Evolutionary conservation across 768 basidiomycete species (phyloP), one percentile per base, ranked within the genome.

Genomic region (Saitozyma sp.): DNA sequence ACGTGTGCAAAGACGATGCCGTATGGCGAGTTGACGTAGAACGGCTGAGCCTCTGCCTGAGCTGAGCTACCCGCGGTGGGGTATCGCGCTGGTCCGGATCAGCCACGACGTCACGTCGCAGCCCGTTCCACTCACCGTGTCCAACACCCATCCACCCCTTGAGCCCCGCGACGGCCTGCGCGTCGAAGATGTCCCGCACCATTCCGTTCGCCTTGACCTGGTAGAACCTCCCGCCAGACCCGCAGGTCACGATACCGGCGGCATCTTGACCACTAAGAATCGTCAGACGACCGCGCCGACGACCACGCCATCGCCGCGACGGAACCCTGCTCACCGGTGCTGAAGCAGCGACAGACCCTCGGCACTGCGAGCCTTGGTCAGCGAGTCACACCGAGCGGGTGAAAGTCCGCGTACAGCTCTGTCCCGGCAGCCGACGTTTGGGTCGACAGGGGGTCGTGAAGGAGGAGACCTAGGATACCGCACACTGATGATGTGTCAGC

Each of bases 21-120:
- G 79, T 98, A 99, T 3, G 96, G 96, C n/a, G 93, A 95, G 82
- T 99, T 99, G 71, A 99, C 96, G 78, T 99, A 99, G 84, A 99
- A 99, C 0, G 96, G 96, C 77, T 99, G 96, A 8, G 96, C 94
- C 78, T 99, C 96, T 10, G 95, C 89, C 69, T 96, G 90, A 61
- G 93, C 90, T 62, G 92, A 96, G 75, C 92, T 92, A 54, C 96
- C 96, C 57, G 96, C 96, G 64, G 96, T 98, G 9, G 96, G 96
- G 81, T 99, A 98, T 61, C 96, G 87, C 58, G 95, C 96, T 98
- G 71, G 9, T 51, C 16, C 20, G 37, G 58, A 56, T 29, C 5
- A 29, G 29, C 29, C 29, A 29, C 29, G 54, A 19, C 29, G 29
- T 29, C 29, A 29, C 29, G 29, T 29, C 29, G 29, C 29, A 29